Evolutionary conservation across 139 green algal species (phyloP), one percentile per base, ranked within the genome.

Genomic region (Chlorella sp.): DNA sequence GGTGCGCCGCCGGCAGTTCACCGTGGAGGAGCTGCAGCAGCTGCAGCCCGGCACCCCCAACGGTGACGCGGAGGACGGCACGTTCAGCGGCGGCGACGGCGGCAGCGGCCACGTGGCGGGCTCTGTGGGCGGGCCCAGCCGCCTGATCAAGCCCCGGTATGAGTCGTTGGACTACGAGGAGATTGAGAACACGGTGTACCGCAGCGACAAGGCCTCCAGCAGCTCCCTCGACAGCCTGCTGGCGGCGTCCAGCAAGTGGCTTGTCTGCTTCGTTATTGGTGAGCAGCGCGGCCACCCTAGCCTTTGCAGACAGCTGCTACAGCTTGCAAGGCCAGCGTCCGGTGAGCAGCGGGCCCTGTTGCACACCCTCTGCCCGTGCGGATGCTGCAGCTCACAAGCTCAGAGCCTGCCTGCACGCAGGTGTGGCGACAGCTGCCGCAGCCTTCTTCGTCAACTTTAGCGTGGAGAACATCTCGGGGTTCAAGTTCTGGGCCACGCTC

Each of bases 381-480:
- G 20, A 10, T 6, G 17, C 23, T 64, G 23, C 55, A 66, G 50
- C 65, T 50, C 31, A 26, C 32, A 51, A 26, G 33, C 61, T 29
- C 5, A 30, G 23, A 29, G 50, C 23, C 31, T 32, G 22, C 32
- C 20, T n/a, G 10, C 2, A 5, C 1, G 17, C 80, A 88, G 83
- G 84, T 20, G 42, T 84, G 0, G 68, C 86, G 14, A 90, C 82
- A 10, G 88, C 84, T 2, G 35, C 70, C 23, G 80, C 83, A 5
- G 81, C 87, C n/a, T 87, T 95, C 33, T 73, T 79, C 2, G 88
- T 95, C 42, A 94, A 94, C 70, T n/a, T 93, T 10, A 73, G 70
- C 3, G 91, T 95, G 1, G 91, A 95, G 74, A 96, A 93, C 80
- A 83, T 93, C 50, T 73, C 76, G 1, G 89, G 83, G 30, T 80